Percentiles rank a stretch among this genome's conserved stretches.
Evolutionary conservation across 805 yeast species (phyloP).

Genomic region (Tetrapisispora phaffii): DNA sequence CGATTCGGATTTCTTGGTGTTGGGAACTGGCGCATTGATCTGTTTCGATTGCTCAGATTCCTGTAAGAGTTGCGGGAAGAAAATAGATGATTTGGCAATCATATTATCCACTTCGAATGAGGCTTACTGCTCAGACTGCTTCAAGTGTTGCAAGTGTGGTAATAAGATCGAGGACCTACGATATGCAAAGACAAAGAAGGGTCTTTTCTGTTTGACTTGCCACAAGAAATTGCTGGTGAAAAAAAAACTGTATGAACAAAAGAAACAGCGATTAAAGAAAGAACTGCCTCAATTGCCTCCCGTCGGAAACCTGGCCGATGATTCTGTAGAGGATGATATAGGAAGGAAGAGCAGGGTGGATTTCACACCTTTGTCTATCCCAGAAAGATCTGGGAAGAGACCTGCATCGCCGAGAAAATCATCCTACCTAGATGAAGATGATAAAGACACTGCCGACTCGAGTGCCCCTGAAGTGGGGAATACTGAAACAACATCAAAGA

Average conservation of each 20-base stretch:
- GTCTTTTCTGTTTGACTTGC: slow-evolving; percentile 87
- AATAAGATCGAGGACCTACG: slow-evolving; percentile 78
- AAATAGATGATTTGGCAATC: slow-evolving; percentile 90
- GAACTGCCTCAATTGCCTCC: slow-evolving; percentile 17
- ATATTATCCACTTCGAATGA: slow-evolving; percentile 78
- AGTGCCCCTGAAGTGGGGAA: no score
- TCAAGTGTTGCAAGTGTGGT: slow-evolving; percentile 84
- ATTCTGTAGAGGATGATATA: background rate
- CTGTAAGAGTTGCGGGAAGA: slow-evolving; percentile 77
- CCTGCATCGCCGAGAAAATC: slow-evolving; percentile 8
- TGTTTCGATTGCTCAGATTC: slow-evolving; percentile 90
- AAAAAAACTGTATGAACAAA: slow-evolving; percentile 42
- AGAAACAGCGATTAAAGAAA: slow-evolving; percentile 21
- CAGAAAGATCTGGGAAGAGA: slow-evolving; percentile 14
- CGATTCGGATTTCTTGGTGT: slow-evolving; percentile 77
- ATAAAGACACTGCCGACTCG: background rate
- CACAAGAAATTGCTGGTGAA: slow-evolving; percentile 77
- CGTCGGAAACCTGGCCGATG: slow-evolving; percentile 4
- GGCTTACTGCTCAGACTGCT: slow-evolving; percentile 88
- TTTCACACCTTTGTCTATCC: slow-evolving; percentile 5
- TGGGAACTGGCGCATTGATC: slow-evolving; percentile 86
- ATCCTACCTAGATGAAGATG: background rate
- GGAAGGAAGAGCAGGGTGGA: background rate
- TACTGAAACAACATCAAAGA: slow-evolving; percentile 3
- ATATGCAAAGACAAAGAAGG: slow-evolving; percentile 89